phyloP scores from a whole-genome alignment of 306 rosid species.

The Glycine soja region DNA sequence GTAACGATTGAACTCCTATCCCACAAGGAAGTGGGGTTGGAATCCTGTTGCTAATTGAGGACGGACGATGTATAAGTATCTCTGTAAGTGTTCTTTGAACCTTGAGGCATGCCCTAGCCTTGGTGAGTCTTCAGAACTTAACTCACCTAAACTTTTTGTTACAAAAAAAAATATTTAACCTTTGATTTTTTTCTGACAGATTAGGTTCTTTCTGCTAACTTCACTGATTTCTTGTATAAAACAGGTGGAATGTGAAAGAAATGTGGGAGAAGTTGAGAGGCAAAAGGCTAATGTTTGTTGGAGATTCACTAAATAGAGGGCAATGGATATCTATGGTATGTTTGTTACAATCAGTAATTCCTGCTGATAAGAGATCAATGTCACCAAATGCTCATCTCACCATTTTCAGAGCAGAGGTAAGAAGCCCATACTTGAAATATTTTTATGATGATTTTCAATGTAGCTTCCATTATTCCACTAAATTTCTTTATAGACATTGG shows the following conservation, averaged over 20 bases:
- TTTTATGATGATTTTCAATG: background rate
- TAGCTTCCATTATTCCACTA: background rate
- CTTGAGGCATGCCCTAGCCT: too few relatives aligned
- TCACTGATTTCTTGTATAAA: slow-evolving; percentile 40
- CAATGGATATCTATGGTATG: slow-evolving; percentile 99
- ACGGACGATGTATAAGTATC: too few relatives aligned
- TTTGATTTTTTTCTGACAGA: background rate
- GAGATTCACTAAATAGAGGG: slow-evolving; percentile 96
- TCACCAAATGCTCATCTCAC: slow-evolving; percentile 94
- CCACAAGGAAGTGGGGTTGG: too few relatives aligned
- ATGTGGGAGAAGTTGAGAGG: slow-evolving; percentile 96
- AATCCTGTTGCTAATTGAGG: too few relatives aligned
- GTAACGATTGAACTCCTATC: too few relatives aligned
- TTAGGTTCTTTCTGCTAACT: slow-evolving; percentile 7
- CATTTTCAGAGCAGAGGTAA: slow-evolving; percentile 90
- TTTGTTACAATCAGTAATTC: slow-evolving; percentile 87
- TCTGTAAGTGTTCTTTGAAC: too few relatives aligned
- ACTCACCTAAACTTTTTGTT: too few relatives aligned
- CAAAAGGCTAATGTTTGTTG: slow-evolving; percentile 97
- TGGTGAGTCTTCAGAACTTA: too few relatives aligned
- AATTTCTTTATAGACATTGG: background rate
- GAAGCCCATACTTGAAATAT: background rate
- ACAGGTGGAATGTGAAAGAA: slow-evolving; percentile 76
- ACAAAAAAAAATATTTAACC: background rate
- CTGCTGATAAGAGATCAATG: slow-evolving; percentile 84